phyloP scores from a whole-genome alignment of 1,284 basidiomycete genomes.

The Pseudozyma sp. region DNA sequence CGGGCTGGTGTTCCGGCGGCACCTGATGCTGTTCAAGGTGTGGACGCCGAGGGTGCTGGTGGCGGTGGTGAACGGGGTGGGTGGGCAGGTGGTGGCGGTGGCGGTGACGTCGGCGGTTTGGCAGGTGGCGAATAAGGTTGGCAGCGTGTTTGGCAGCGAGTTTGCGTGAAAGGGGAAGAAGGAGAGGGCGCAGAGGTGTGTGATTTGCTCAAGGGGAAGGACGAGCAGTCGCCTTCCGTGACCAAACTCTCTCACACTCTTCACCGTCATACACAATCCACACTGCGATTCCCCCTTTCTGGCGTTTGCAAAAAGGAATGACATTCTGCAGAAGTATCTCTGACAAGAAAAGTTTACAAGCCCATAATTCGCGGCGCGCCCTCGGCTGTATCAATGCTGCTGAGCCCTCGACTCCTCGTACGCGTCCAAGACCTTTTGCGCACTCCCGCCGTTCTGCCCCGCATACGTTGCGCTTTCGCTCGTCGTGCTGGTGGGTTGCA shows the following conservation, averaged over 20 bases:
- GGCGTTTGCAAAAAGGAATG: neutral
- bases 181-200: too few relatives aligned
- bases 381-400: neutral
- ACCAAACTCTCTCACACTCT: too few relatives aligned
- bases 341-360: too few relatives aligned
- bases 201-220: too few relatives aligned
- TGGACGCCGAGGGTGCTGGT: conserved; percentile 95
- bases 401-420: conserved; percentile 26
- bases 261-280: too few relatives aligned
- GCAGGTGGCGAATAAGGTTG: conserved; percentile 49
- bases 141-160: conserved; percentile 46
- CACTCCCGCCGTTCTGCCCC: conserved; percentile 1
- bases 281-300: too few relatives aligned
- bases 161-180: too few relatives aligned
- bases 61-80: conserved; percentile 72
- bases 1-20: conserved; percentile 80
- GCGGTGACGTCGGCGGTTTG: conserved; percentile 53
- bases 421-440: conserved; percentile 36
- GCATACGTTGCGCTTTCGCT: conserved; percentile 1
- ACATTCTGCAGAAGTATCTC: neutral
- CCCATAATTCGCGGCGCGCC: neutral
- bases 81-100: conserved; percentile 71
- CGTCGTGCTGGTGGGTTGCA: conserved; percentile 20
- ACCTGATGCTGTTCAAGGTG: conserved; percentile 99
- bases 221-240: too few relatives aligned